phyloP scores from a whole-genome alignment of 2,329 filamentous ascomycete genomes.

The Didymella pinodella region DNA sequence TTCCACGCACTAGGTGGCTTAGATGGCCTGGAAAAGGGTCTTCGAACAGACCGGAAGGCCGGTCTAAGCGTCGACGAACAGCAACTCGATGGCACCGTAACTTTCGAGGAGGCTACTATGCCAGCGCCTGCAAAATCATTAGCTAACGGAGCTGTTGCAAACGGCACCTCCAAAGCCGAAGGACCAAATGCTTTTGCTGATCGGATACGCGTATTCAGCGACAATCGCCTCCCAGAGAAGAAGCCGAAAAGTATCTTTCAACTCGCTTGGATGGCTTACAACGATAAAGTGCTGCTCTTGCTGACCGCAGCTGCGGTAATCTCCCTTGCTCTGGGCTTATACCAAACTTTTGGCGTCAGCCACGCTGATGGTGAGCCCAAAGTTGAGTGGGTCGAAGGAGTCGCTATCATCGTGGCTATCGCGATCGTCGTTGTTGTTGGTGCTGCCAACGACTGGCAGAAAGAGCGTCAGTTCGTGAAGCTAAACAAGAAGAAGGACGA shows the following conservation, averaged over 20 bases:
- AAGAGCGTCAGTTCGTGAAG: conserved; percentile 81
- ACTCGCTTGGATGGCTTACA: conserved; percentile 82
- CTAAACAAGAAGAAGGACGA: conserved; percentile 83
- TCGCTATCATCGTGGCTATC: conserved; percentile 80
- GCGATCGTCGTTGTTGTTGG: conserved; percentile 78
- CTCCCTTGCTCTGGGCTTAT: conserved; percentile 76
- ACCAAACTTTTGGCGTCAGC: conserved; percentile 69
- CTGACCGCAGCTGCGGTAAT: conserved; percentile 70
- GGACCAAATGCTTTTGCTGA: conserved; percentile 60
- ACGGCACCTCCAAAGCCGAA: conserved; percentile 12
- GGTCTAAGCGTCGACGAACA: conserved; percentile 77
- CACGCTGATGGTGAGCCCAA: conserved; percentile 62
- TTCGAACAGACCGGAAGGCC: conserved; percentile 69
- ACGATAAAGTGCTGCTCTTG: conserved; percentile 73
- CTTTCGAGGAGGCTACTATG: conserved; percentile 70
- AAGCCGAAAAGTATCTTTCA: conserved; percentile 74
- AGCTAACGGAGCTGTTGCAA: conserved; percentile 13
- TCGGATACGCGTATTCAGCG: conserved; percentile 73
- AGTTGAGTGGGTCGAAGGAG: conserved; percentile 83
- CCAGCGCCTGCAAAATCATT: conserved; percentile 31
- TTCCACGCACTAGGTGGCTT: conserved; percentile 80
- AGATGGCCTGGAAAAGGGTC: conserved; percentile 74
- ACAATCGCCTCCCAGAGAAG: conserved; percentile 73
- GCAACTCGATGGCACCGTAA: conserved; percentile 67
- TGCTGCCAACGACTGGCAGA: conserved; percentile 83